Base-by-base conservation (phyloP, 192 early-diverging fungal genomes). In the Phlyctochytrium planicorne region DNA sequence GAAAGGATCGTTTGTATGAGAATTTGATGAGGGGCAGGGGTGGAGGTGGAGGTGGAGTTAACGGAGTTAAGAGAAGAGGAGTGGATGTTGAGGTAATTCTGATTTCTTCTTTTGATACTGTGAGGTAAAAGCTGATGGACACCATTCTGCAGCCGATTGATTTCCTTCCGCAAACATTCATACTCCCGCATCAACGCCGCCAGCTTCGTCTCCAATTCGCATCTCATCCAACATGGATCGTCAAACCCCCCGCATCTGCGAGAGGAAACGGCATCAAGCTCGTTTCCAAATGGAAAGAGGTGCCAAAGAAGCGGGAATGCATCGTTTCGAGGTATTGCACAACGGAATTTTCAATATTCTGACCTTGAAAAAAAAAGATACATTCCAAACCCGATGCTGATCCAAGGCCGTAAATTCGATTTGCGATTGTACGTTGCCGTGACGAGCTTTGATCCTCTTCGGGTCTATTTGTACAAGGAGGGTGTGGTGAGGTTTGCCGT, bases 241-340 rank as follows among this genome's bases (percentile, higher is more conserved):
- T 83, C 12, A 83, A 83, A 52, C 82, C 82, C 12, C 82, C 82
- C 3, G 82, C 82, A 24, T 77, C 73, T 2, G 82, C 82, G 4
- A 66, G 79, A 12, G 82, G 82, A 30, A 74, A 71, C 14, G 82
- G 82, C 12, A 80, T 83, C 57, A 52, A 71, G 35, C 60, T 83
- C 23, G 66, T 77, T 24, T 67, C 59, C 34, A 74, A 77, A 34
- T 66, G 66, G 65, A 76, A 61, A 53, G 63, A 75, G 40, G 57
- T 80, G 1, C 80, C 80, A 2, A 55, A 71, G 27, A 74, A 78
- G 37, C 72, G 74, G 60, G 53, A 69, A 17, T 30, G 68, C 0
- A 70, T 80, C n/a, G 67, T 75, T 2, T 80, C 79, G 23, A 71
- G 63, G 62, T 71, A 37, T 20, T n/a, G 72, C 34, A 47, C 6